These are phyloP conservation scores for Medicago arabica DNA, from an alignment of 306 rosid genomes.

Conservation along the genomic window DNA sequence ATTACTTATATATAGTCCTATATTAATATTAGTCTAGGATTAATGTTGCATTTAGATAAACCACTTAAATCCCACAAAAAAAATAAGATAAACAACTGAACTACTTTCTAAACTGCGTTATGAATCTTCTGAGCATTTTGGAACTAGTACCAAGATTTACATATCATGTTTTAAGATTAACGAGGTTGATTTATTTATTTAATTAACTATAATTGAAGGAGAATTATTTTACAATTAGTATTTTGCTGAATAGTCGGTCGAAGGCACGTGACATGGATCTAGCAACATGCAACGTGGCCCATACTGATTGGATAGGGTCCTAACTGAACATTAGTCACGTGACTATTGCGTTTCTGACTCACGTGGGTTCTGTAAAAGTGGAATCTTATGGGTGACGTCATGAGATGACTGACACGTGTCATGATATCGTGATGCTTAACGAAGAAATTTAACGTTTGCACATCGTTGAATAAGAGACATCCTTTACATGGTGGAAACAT, in stretches of 20 bases:
- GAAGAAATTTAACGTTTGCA: slow-evolving; percentile 32
- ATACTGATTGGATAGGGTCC: slow-evolving; percentile 33
- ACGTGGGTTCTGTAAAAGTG: slow-evolving; percentile 55
- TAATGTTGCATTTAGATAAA: no score
- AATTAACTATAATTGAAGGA: not conserved
- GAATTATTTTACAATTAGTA: not conserved
- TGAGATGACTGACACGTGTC: slow-evolving; percentile 51
- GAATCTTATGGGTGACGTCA: slow-evolving; percentile 47
- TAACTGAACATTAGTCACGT: slow-evolving; percentile 48
- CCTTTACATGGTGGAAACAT: slow-evolving; percentile 18
- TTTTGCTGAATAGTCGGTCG: slow-evolving; percentile 26
- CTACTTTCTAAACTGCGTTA: not conserved
- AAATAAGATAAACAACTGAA: no score
- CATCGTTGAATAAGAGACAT: slow-evolving; percentile 25
- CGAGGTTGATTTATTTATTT: not conserved
- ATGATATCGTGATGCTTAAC: slow-evolving; percentile 9
- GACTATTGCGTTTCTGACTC: slow-evolving; percentile 45
- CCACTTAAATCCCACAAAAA: no score
- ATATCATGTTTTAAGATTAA: not conserved
- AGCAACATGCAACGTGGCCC: slow-evolving; percentile 42
- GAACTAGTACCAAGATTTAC: slow-evolving; percentile 10
- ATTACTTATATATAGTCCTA: no score
- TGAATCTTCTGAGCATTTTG: slow-evolving; percentile 16
- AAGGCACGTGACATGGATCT: slow-evolving; percentile 55
- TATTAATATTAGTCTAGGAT: no score